Base-by-base conservation (phyloP, 1,139 yeast genomes). In the Pichia sp. region DNA sequence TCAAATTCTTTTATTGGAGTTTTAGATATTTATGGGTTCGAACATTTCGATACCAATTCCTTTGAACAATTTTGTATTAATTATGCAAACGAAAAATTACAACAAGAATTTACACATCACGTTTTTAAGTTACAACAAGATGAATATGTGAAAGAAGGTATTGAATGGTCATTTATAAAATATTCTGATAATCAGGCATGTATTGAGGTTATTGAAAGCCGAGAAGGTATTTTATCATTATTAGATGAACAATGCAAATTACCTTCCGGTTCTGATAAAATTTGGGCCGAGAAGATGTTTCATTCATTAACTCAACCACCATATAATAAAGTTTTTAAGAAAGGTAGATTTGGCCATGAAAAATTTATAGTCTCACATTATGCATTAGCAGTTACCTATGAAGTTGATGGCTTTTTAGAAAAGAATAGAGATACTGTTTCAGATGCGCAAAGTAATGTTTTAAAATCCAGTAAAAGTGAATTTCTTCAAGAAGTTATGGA, bases 11-110 rank as follows among this genome's bases (percentile, higher is more conserved):
- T 92, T 59, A 92, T 92, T 62, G 99, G 99, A 64, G 98, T 92
- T 29, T 75, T 92, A 62, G 99, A 92, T 80, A 92, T 92, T 59
- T 90, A 90, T 65, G 98, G 98, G 25, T 92, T 92, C 66, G 98
- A 92, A 67, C 97, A 89, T 69, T 92, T 92, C 66, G 90, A 88
- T 60, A 80, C 76, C 61, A 92, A 92, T 67, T 89, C 97, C 5
- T 92, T 92, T 61, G 98, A 92, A 69, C 98, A 92, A 66, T 90
- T 92, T 68, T 92, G 98, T 70, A 92, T 92, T 69, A 92, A 92
- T 66, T 92, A 92, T 66, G 97, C 98, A 44, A 92, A 92, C 67
- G 98, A 92, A 70, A 92, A 92, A 69, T 75, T 92, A 58, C 98
- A 92, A 68, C 98, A 92, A 68, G 97, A 90, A 64, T 92, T 92